Evolutionary conservation across 2,329 filamentous ascomycete genomes (phyloP), one percentile per base, ranked within the genome.

Genomic region (Acrodontium crateriforme): DNA sequence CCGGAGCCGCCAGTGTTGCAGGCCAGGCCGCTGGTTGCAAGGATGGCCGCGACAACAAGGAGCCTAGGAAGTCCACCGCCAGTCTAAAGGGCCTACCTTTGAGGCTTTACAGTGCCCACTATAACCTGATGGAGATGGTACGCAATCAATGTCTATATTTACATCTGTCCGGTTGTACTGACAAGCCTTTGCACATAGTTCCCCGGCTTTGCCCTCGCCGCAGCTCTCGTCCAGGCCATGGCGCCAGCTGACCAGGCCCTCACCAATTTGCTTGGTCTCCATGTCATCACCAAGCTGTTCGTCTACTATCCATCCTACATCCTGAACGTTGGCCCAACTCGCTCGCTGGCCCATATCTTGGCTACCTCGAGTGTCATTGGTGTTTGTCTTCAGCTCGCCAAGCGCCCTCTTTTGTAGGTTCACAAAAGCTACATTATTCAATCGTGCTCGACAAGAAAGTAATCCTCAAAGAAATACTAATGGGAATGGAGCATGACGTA

Each of bases 191-290:
- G 5, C 20, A 4, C 4, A 22, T 12, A 22, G 41, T 48, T 48
- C 30, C 42, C 42, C 2, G 39, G 41, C 4, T 48, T 39, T 30
- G 45, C 42, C 2, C 29, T 48, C 9, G 31, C 26, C 6, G 45
- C 45, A 17, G 45, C 44, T 8, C 24, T 48, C 27, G 33, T 44
- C n/a, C 42, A 45, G 32, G 40, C 36, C n/a, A 40, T 46, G 13
- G 44, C 45, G 15, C 45, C 45, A 3, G 35, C 32, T 10, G 45
- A 48, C 32, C 40, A 43, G 34, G 33, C 22, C 9, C 29, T 48
- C 27, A 39, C 46, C 18, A 48, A 46, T 25, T 29, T 48, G 40
- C 26, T 48, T n/a, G 45, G 45, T 28, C 30, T 48, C 35, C 45
- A 48, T 34, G 45, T 48, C 11, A 35, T 48, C 22, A 31, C 33